phyloP scores from a whole-genome alignment of 2,329 filamentous ascomycete species.

The Microsporum ferrugineum region DNA sequence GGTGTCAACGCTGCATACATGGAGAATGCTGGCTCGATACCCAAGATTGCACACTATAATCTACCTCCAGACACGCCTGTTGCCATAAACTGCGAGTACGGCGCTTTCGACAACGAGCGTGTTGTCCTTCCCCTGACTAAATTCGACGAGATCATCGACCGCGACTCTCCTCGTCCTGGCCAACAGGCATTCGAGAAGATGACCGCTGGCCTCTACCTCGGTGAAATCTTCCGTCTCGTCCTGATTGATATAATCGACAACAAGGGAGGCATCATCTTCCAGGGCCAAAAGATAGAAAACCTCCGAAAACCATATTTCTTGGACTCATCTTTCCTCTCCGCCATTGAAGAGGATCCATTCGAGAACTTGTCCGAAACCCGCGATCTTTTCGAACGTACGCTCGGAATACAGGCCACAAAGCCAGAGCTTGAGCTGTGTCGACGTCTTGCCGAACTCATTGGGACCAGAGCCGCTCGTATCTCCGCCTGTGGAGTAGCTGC shows the following conservation, averaged over 20 bases:
- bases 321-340: slow-evolving; percentile 85
- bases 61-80: slow-evolving; percentile 73
- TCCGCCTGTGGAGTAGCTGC: slow-evolving; percentile 91
- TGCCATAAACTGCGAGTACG: slow-evolving; percentile 97
- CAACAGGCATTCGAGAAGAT: slow-evolving; percentile 98
- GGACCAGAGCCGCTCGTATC: slow-evolving; percentile 82
- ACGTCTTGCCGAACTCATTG: slow-evolving; percentile 83
- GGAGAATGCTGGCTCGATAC: slow-evolving; percentile 81
- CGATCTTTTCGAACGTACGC: slow-evolving; percentile 67
- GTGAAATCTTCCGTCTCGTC: slow-evolving; percentile 85
- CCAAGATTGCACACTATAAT: slow-evolving; percentile 86
- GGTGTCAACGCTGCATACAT: slow-evolving; percentile 98
- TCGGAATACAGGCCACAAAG: slow-evolving; percentile 58
- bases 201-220: slow-evolving; percentile 88
- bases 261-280: slow-evolving; percentile 64
- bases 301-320: slow-evolving; percentile 80
- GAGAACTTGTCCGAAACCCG: slow-evolving; percentile 87
- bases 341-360: slow-evolving; percentile 88
- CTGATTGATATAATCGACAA: slow-evolving; percentile 76
- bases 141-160: slow-evolving; percentile 80
- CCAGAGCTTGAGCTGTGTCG: slow-evolving; percentile 83
- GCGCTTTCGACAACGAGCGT: slow-evolving; percentile 91
- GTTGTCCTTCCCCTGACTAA: slow-evolving; percentile 72
- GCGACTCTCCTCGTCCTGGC: slow-evolving; percentile 80
- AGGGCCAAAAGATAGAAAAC: slow-evolving; percentile 65